These are phyloP conservation scores for Mallotus repandus DNA, from an alignment of 441 rosid genomes.

Conservation along the genomic window DNA sequence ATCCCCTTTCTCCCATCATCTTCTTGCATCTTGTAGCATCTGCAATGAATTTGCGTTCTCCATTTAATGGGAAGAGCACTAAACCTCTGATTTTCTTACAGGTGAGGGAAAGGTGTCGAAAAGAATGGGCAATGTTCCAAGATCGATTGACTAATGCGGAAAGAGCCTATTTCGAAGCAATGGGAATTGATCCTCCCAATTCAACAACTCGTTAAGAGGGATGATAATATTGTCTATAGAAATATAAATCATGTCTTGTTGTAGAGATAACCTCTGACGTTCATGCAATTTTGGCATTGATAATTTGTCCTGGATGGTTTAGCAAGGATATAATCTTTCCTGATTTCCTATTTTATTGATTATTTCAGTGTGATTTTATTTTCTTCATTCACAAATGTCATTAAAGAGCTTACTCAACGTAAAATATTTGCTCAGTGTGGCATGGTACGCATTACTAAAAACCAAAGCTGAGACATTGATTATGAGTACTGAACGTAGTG, in stretches of 20 bases:
- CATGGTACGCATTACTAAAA: neutral
- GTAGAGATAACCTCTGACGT: neutral
- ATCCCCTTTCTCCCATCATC: too few relatives aligned
- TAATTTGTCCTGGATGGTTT: neutral
- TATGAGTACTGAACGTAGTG: too few relatives aligned
- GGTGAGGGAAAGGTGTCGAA: conserved; percentile 86
- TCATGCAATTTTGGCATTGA: conserved; percentile 2
- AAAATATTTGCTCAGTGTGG: neutral
- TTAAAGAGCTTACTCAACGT: neutral
- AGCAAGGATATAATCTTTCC: neutral
- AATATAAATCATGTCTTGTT: neutral
- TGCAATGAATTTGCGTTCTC: neutral
- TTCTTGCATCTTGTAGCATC: neutral
- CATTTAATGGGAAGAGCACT: neutral
- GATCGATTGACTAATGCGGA: conserved; percentile 66
- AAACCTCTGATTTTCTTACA: conserved; percentile 20
- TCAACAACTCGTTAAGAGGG: conserved; percentile 23
- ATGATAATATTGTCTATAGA: neutral
- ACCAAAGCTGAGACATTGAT: neutral
- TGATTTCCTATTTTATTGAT: neutral
- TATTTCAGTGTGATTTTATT: neutral
- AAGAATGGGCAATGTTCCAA: conserved; percentile 84
- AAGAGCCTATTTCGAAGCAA: conserved; percentile 49
- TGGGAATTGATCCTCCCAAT: conserved; percentile 34
- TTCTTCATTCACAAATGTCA: neutral